These are phyloP conservation scores for Candida smagusa DNA, from an alignment of 1,139 yeast genomes.

Conservation along the genomic window DNA sequence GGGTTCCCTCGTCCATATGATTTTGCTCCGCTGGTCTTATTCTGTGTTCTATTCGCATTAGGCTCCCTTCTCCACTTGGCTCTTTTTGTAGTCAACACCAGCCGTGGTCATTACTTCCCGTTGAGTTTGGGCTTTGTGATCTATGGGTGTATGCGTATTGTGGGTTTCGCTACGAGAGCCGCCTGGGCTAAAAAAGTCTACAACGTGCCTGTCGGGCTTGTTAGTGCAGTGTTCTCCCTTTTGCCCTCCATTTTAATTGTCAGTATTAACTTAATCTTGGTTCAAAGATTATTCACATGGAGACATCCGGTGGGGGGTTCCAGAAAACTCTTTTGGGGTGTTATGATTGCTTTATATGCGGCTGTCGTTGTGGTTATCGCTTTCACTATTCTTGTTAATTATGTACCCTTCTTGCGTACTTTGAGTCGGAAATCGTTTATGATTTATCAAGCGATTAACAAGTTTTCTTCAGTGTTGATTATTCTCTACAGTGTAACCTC, in stretches of 20 bases:
- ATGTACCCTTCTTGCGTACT: conserved; percentile 60
- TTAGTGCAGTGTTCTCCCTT: conserved; percentile 57
- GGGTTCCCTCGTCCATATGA: conserved; percentile 57
- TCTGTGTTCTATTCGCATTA: conserved; percentile 52
- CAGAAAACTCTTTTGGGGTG: conserved; percentile 47
- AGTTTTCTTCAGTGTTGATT: conserved; percentile 56
- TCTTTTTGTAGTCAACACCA: conserved; percentile 49
- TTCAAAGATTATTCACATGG: conserved; percentile 80
- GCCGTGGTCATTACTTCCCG: conserved; percentile 65
- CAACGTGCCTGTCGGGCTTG: conserved; percentile 50
- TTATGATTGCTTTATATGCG: conserved; percentile 51
- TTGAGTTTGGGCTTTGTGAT: conserved; percentile 53
- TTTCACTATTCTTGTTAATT: conserved; percentile 67
- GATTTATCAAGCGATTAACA: conserved; percentile 55
- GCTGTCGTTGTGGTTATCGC: conserved; percentile 57
- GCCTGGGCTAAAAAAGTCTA: conserved; percentile 54
- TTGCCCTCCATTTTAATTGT: conserved; percentile 56
- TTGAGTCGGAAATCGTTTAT: conserved; percentile 43
- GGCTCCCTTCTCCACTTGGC: conserved; percentile 45
- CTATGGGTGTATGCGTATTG: conserved; percentile 48
- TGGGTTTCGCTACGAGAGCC: conserved; percentile 63
- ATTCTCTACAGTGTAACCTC: conserved; percentile 60
- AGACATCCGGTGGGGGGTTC: conserved; percentile 78
- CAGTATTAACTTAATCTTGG: conserved; percentile 61
- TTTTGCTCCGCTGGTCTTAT: conserved; percentile 59